Percentiles rank a stretch among this genome's conserved stretches.
phyloP scores from a whole-genome alignment of 768 basidiomycete genomes.

The Hericium alpestre region DNA sequence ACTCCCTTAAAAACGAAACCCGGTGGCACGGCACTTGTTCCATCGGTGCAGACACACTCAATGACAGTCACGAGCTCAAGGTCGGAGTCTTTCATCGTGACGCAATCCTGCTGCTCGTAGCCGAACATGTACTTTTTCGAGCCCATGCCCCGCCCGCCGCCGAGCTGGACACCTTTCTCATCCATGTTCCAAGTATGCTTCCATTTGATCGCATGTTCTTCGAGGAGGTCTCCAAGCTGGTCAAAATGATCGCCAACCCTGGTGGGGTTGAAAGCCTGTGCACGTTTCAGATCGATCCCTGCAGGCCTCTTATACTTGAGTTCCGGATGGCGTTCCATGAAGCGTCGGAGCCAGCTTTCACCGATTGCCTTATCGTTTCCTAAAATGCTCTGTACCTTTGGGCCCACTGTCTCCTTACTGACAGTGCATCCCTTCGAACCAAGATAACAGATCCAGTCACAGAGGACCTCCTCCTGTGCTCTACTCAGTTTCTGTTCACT shows the following conservation, averaged over 20 bases:
- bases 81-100: constrained; percentile 19
- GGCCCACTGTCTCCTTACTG: neutral
- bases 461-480: neutral
- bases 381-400: neutral
- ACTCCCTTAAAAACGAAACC: constrained; percentile 27
- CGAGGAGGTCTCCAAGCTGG: neutral
- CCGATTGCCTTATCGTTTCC: neutral
- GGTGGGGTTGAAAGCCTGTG: neutral
- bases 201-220: neutral
- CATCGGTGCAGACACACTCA: constrained; percentile 34
- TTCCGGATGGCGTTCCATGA: neutral
- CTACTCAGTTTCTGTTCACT: neutral
- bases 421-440: neutral
- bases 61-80: constrained; percentile 37
- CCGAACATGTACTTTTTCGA: neutral
- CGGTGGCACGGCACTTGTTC: constrained; percentile 20
- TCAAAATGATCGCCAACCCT: neutral
- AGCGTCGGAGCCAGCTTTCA: neutral
- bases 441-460: neutral
- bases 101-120: neutral
- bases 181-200: neutral
- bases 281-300: neutral
- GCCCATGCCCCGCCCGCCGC: neutral
- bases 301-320: neutral
- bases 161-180: neutral